These are phyloP conservation scores for Chytriomyces sp. DNA, from an alignment of 192 early-diverging fungal genomes.

Conservation along the genomic window DNA sequence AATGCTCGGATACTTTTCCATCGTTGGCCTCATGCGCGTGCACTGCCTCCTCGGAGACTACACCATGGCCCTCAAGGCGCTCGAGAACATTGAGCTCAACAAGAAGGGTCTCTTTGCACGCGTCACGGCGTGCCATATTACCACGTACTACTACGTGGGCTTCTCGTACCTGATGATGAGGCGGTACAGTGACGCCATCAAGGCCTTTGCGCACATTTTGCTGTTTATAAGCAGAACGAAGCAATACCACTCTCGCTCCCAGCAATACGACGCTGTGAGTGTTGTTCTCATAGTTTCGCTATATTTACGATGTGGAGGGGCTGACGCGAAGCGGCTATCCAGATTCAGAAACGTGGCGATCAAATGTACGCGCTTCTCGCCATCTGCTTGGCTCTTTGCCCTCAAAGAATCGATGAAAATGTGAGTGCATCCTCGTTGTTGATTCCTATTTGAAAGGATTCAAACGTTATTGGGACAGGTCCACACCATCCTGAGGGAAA, in stretches of 20 bases:
- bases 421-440: slow-evolving; percentile 28
- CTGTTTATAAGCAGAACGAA: slow-evolving; percentile 87
- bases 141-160: slow-evolving; percentile 96
- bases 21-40: slow-evolving; percentile 89
- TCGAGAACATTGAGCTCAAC: slow-evolving; percentile 93
- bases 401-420: slow-evolving; percentile 91
- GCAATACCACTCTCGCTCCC: slow-evolving; percentile 91
- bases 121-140: slow-evolving; percentile 96
- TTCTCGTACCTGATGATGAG: slow-evolving; percentile 99
- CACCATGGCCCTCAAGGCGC: slow-evolving; percentile 90
- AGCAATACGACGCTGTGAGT: slow-evolving; percentile 83
- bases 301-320: no score
- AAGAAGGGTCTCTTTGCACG: slow-evolving; percentile 93
- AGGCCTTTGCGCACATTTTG: slow-evolving; percentile 86
- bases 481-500: slow-evolving; percentile 84
- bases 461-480: slow-evolving; percentile 34
- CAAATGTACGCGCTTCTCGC: slow-evolving; percentile 95
- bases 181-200: slow-evolving; percentile 93
- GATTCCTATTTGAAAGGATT: background rate
- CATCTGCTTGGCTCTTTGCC: slow-evolving; percentile 87
- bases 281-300: background rate
- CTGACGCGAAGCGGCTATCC: no score
- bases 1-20: slow-evolving; percentile 96
- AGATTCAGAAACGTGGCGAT: slow-evolving; percentile 88
- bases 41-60: slow-evolving; percentile 97